Conservation (phyloP, 1,139 yeast genomes). For the Entelexis sorbosivorans region DNA sequence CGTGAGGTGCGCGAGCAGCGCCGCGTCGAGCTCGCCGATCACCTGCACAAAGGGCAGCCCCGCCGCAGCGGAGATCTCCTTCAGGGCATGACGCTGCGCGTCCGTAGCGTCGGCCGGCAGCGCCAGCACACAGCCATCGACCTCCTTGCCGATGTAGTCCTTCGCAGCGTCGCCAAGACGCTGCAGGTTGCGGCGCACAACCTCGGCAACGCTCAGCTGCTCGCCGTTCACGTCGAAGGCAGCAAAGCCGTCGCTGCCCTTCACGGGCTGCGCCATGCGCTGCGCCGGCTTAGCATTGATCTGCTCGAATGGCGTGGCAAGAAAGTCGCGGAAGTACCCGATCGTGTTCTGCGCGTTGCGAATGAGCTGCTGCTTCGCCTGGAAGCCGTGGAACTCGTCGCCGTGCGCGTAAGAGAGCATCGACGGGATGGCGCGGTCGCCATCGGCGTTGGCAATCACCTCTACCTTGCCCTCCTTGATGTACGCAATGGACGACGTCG, state of each 20-base stretch:
- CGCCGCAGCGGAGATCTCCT: conserved; percentile 53
- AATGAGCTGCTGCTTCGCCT: conserved; percentile 83
- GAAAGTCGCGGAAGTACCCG: conserved; percentile 83
- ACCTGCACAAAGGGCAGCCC: conserved; percentile 76
- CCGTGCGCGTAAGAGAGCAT: conserved; percentile 82
- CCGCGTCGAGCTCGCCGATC: conserved; percentile 88
- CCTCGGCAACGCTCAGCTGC: conserved; percentile 56
- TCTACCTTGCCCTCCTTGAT: conserved; percentile 90
- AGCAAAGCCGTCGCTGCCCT: conserved; percentile 45
- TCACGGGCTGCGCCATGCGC: conserved; percentile 64
- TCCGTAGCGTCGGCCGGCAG: conserved; percentile 84
- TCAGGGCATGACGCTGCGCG: conserved; percentile 56
- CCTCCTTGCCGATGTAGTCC: conserved; percentile 73
- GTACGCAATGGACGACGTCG: conserved; percentile 88
- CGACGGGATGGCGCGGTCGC: conserved; percentile 95
- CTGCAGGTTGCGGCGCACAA: conserved; percentile 70
- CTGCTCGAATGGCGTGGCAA: conserved; percentile 63
- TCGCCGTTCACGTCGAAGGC: conserved; percentile 34
- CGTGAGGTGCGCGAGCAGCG: conserved; percentile 62
- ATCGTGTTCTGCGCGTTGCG: conserved; percentile 85
- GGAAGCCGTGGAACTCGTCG: conserved; percentile 96
- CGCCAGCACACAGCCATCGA: conserved; percentile 77
- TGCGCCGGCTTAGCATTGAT: conserved; percentile 53
- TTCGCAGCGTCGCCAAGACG: conserved; percentile 82
- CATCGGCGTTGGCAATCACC: conserved; percentile 97